phyloP scores from a whole-genome alignment of 2,329 filamentous ascomycete species.

The Ustilaginoidea virens region DNA sequence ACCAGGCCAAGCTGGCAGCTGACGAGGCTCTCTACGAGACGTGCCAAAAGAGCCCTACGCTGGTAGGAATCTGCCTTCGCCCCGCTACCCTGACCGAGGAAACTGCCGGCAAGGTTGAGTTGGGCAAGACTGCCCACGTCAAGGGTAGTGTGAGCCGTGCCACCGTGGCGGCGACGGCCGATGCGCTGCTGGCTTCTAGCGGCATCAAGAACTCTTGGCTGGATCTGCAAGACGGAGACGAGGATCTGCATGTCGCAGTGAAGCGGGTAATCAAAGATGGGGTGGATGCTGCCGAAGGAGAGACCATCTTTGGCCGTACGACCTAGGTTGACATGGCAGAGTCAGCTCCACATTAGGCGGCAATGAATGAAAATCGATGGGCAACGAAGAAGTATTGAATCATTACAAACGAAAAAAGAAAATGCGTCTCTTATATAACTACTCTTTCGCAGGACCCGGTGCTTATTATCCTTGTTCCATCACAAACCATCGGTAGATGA shows the following conservation, averaged over 20 bases:
- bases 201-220: constrained; percentile 34
- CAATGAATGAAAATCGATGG: too few species aligned
- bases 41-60: constrained; percentile 22
- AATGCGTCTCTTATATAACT: too few species aligned
- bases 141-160: constrained; percentile 33
- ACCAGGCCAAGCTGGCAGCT: constrained; percentile 43
- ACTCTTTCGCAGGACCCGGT: too few species aligned
- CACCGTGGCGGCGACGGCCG: constrained; percentile 43
- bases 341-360: too few species aligned
- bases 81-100: constrained; percentile 35
- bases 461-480: too few species aligned
- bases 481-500: too few species aligned
- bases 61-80: constrained; percentile 37
- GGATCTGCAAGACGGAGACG: constrained; percentile 38
- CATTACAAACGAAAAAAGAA: too few species aligned
- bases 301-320: constrained; percentile 19
- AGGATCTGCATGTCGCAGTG: constrained; percentile 31
- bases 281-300: constrained; percentile 37
- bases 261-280: constrained; percentile 31
- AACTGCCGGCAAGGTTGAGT: constrained; percentile 28
- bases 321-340: too few species aligned
- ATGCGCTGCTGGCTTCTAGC: constrained; percentile 35
- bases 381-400: too few species aligned
- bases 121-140: constrained; percentile 27
- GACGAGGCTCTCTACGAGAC: constrained; percentile 40